phyloP scores from a whole-genome alignment of 768 basidiomycete species.

The Rickenella mellea region DNA sequence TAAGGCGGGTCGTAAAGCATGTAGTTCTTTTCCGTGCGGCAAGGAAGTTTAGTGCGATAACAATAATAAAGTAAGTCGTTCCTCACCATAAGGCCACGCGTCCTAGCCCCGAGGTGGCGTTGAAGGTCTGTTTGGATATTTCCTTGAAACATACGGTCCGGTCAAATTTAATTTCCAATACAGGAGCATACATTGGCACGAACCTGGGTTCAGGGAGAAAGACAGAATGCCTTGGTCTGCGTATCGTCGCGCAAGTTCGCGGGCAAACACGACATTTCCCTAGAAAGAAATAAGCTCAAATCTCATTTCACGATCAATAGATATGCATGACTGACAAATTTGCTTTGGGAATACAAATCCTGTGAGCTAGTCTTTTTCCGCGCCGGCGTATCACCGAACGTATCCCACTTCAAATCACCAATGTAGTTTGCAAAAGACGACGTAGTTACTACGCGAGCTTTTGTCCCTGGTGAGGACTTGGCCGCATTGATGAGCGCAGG shows the following conservation, averaged over 20 bases:
- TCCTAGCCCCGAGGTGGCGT: slow-evolving; percentile 12
- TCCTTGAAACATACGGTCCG: slow-evolving; percentile 12
- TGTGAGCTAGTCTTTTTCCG: slow-evolving; percentile 9
- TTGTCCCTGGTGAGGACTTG: slow-evolving; percentile 20
- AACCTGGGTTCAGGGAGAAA: slow-evolving; percentile 33
- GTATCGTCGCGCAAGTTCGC: slow-evolving; percentile 33
- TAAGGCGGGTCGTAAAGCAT: background rate
- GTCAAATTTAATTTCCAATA: background rate
- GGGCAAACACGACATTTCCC: slow-evolving; percentile 35
- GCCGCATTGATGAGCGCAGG: slow-evolving; percentile 22
- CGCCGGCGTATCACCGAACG: slow-evolving; percentile 16
- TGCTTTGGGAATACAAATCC: slow-evolving; percentile 20
- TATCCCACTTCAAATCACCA: slow-evolving; percentile 13
- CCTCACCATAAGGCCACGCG: background rate
- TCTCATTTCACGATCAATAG: slow-evolving; percentile 2
- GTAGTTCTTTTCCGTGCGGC: background rate
- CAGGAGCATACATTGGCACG: slow-evolving; percentile 6
- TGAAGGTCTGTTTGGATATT: slow-evolving; percentile 19
- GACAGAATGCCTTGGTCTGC: slow-evolving; percentile 35
- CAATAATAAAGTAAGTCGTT: background rate
- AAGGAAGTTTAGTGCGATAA: background rate
- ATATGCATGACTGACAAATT: slow-evolving; percentile 12
- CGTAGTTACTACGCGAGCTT: slow-evolving; percentile 26
- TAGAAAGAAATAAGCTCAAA: slow-evolving; percentile 9
- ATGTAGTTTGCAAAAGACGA: slow-evolving; percentile 19